These are phyloP conservation scores for Parietaria judaica DNA, from an alignment of 306 rosid species.

Conservation along the genomic window DNA sequence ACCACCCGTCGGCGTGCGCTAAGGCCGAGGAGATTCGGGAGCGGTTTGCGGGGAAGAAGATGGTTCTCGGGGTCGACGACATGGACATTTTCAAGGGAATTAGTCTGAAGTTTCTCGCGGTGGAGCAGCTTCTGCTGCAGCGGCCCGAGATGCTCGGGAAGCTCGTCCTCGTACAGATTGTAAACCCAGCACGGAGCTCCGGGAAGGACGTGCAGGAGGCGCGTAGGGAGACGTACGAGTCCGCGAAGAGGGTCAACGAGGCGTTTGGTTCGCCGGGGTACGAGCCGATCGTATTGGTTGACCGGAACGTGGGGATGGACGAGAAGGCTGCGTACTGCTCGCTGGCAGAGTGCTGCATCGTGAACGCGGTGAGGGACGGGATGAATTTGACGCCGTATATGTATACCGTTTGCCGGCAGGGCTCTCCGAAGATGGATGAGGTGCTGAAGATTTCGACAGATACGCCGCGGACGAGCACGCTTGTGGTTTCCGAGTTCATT, in stretches of 20 bases:
- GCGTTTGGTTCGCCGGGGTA: slow-evolving; percentile 53
- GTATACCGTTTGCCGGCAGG: slow-evolving; percentile 72
- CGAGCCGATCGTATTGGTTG: slow-evolving; percentile 61
- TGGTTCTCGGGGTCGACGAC: slow-evolving; percentile 79
- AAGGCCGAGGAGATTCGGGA: slow-evolving; percentile 51
- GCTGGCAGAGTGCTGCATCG: slow-evolving; percentile 77
- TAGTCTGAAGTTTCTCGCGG: slow-evolving; percentile 58
- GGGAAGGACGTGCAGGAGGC: slow-evolving; percentile 58
- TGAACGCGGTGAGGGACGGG: slow-evolving; percentile 79
- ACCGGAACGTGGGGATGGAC: slow-evolving; percentile 36
- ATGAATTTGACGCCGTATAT: slow-evolving; percentile 77
- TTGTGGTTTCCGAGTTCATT: slow-evolving; percentile 79
- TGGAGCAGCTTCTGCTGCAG: slow-evolving; percentile 57
- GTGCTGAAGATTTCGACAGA: slow-evolving; percentile 25
- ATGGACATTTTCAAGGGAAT: slow-evolving; percentile 84
- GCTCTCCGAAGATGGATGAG: slow-evolving; percentile 44
- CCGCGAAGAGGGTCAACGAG: slow-evolving; percentile 46
- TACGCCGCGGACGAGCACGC: slow-evolving; percentile 48
- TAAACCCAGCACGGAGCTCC: slow-evolving; percentile 59
- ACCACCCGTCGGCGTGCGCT: slow-evolving; percentile 38
- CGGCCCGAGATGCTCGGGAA: slow-evolving; percentile 45
- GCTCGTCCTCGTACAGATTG: slow-evolving; percentile 60
- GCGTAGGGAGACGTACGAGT: slow-evolving; percentile 34
- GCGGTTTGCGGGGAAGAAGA: slow-evolving; percentile 44
- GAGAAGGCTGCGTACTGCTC: slow-evolving; percentile 76